Evolutionary conservation across 177 flowering plant species (phyloP).

Genomic region (Vitis hybrid): DNA sequence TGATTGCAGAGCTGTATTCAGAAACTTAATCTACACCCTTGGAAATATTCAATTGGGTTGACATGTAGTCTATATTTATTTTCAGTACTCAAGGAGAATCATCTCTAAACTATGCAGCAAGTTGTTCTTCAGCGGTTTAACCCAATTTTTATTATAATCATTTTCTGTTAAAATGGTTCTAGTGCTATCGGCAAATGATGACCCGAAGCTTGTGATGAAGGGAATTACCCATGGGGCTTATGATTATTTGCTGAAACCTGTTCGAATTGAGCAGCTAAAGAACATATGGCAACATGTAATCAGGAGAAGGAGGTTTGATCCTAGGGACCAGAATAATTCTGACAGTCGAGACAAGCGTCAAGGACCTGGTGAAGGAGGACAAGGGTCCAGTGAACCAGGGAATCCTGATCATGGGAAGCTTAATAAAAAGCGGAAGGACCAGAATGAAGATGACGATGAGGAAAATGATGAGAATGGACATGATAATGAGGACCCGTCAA

Average conservation of each 20-base stretch:
- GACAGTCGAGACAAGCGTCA: conserved; percentile 13
- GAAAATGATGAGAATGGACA: conserved; percentile 32
- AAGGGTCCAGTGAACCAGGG: conserved; percentile 10
- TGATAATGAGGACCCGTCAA: conserved; percentile 38
- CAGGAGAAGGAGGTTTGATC: conserved; percentile 24
- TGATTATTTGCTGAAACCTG: conserved; percentile 45
- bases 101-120: too few species aligned
- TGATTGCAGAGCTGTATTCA: too few species aligned
- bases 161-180: conserved; percentile 6
- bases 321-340: conserved; percentile 12
- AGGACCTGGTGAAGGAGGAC: conserved; percentile 23
- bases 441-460: conserved; percentile 40
- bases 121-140: too few species aligned
- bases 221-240: conserved; percentile 45
- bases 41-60: not conserved
- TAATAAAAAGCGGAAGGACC: conserved; percentile 50
- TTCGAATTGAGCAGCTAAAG: conserved; percentile 39
- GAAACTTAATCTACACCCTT: not conserved
- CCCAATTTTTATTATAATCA: not conserved
- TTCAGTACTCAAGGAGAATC: too few species aligned
- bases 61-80: too few species aligned
- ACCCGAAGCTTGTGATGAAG: conserved; percentile 34
- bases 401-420: conserved; percentile 38
- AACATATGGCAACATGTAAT: conserved; percentile 53
- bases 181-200: conserved; percentile 41